Base-by-base conservation (phyloP, 345 rosid genomes). In the Gynandropsis gynandra region DNA sequence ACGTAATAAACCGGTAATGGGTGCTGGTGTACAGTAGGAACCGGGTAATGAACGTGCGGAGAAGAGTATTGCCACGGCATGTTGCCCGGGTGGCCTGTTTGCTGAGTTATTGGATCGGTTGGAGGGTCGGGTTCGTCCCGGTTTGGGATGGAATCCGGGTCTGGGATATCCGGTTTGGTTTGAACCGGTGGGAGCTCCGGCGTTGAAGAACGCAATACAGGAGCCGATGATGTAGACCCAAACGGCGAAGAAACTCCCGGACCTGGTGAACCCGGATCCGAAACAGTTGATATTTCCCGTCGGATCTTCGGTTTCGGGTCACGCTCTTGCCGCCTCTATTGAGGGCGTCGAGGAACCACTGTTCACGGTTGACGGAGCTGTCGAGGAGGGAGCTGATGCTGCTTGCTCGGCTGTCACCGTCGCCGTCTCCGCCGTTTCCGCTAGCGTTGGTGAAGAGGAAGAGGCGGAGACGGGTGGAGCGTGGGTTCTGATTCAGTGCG, bases 201-300 rank as follows among this genome's bases (percentile, higher is more conserved):
- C 51, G 82, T 72, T 12, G 83, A 52, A 11, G 82, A 67, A 4
- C 62, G 14, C 48, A 56, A 53, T 15, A 64, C 75, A 0, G 83
- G 70, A 53, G 76, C 80, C 0, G 94, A 83, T 10, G 86, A 81
- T 0, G 85, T 76, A 0, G 96, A 86, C 57, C 76, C 76, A 59
- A 70, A 87, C 33, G 85, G 83, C 4, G 92, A 82, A 16, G 88
- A 76, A 56, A 80, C 54, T 27, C 76, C 78, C 6, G 85, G 89
- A 42, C 79, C 85, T 1, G 89, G 98, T 10, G 98, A 87, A 52
- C 96, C 98, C 17, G 95, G 89, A 54, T 87, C 96, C 29, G 95
- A 82, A 11, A 75, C 70, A 29, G 66, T 55, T 48, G 89, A 75
- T 17, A 63, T 75, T n/a, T 87, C 98, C 9, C 70, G 65, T 52